Conservation (phyloP, 1,284 basidiomycete genomes). For the Cystobasidiaceae sp. region DNA sequence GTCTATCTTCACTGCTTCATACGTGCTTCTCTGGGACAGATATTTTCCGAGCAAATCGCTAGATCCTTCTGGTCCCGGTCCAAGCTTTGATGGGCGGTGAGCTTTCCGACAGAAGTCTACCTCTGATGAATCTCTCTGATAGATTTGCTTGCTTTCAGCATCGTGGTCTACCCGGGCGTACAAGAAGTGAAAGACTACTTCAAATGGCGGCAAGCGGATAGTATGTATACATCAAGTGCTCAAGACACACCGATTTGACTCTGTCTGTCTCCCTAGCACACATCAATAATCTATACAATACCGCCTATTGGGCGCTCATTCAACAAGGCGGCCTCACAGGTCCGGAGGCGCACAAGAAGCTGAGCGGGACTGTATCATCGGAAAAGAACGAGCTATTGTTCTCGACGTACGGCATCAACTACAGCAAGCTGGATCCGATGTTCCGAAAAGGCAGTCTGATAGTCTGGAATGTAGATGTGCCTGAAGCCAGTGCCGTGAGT, state of each 20-base stretch:
- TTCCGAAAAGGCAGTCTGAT: constrained; percentile 83
- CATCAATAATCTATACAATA: constrained; percentile 97
- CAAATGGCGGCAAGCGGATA: constrained; percentile 90
- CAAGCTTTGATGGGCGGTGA: constrained; percentile 78
- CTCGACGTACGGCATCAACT: constrained; percentile 76
- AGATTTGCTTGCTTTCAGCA: constrained; percentile 36
- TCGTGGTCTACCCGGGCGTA: constrained; percentile 73
- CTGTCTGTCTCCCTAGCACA: constrained; percentile 59
- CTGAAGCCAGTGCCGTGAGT: not conserved
- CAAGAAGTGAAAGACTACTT: constrained; percentile 85
- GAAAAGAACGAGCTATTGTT: constrained; percentile 90
- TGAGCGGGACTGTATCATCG: constrained; percentile 64
- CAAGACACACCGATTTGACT: not conserved
- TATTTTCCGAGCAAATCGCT: constrained; percentile 71
- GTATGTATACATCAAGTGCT: constrained; percentile 52
- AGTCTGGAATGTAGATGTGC: constrained; percentile 57
- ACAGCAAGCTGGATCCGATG: constrained; percentile 67
- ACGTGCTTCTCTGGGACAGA: constrained; percentile 75
- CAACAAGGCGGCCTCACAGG: constrained; percentile 69
- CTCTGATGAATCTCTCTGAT: not conserved
- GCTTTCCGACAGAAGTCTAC: not conserved
- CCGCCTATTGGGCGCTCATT: constrained; percentile 89
- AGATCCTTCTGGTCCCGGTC: constrained; percentile 60
- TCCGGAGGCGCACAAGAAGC: constrained; percentile 64
- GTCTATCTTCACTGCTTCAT: constrained; percentile 87